phyloP scores from a whole-genome alignment of 1,284 basidiomycete species.

The Sanghuangporus weigelae region DNA sequence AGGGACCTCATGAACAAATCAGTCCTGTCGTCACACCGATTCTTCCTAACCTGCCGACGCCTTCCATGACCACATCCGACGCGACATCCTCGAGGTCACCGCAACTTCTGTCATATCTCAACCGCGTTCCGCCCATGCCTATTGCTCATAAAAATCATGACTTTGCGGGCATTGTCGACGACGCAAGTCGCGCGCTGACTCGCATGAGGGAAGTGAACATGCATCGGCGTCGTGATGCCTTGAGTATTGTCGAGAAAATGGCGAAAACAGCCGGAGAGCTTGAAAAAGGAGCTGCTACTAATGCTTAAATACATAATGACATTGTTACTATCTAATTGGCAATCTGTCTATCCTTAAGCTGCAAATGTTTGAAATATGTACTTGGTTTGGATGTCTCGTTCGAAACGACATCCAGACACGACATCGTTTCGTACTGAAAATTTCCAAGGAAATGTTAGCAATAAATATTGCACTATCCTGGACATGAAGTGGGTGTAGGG shows the following conservation, averaged over 20 bases:
- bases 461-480: no score
- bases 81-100: background rate
- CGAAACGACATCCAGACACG: no score
- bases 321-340: background rate
- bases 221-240: background rate
- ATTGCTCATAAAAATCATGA: background rate
- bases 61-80: background rate
- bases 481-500: background rate
- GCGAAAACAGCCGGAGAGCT: background rate
- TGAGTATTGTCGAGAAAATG: constrained; percentile 13
- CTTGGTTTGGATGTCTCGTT: no score
- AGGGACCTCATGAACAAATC: constrained; percentile 8
- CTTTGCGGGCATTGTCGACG: constrained; percentile 8
- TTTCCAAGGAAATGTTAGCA: no score
- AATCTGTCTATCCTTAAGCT: background rate
- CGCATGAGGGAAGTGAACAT: constrained; percentile 5
- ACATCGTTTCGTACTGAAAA: no score
- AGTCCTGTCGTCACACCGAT: background rate
- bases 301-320: background rate
- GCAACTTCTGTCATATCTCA: constrained; percentile 1
- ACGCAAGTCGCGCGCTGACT: constrained; percentile 12
- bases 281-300: background rate
- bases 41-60: background rate
- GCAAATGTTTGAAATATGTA: no score
- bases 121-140: background rate